Conservation (phyloP, 208 protist species). For the Zelonia costaricensis region DNA sequence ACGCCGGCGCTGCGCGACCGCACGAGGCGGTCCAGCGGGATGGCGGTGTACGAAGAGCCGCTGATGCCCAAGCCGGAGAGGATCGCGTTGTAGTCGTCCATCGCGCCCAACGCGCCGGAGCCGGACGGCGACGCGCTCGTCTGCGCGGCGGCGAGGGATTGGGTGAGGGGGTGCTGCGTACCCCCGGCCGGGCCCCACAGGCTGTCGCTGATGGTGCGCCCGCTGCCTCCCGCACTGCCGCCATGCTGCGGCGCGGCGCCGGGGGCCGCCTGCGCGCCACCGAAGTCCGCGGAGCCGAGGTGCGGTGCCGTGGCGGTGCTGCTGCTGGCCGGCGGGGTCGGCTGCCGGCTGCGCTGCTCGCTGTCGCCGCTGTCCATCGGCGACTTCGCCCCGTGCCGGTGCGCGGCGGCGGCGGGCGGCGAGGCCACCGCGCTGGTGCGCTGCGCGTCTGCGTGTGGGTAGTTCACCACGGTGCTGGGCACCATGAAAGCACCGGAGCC, state of each 20-base stretch:
- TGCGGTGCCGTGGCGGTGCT: background rate
- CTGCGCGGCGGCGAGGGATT: constrained; percentile 2
- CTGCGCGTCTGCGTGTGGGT: constrained; percentile 5
- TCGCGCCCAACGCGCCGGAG: background rate
- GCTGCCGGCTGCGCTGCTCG: background rate
- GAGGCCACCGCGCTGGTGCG: background rate
- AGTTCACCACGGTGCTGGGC: constrained; percentile 18
- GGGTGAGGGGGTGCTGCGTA: constrained; percentile 3
- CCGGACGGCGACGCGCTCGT: background rate
- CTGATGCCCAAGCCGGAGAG: constrained; percentile 33
- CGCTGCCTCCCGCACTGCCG: constrained; percentile 4
- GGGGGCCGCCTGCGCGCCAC: constrained; percentile 7
- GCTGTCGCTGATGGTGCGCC: constrained; percentile 13
- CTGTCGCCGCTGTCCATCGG: constrained; percentile 6
- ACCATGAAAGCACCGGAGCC: constrained; percentile 15
- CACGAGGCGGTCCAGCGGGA: constrained; percentile 17
- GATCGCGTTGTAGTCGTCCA: constrained; percentile 24
- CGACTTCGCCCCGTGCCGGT: background rate
- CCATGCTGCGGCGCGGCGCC: constrained; percentile 29
- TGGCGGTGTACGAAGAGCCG: constrained; percentile 24
- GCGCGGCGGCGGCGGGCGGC: background rate
- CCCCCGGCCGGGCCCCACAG: constrained; percentile 17
- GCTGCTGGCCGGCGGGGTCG: background rate
- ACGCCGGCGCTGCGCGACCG: constrained; percentile 7
- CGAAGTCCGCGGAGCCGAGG: background rate